Evolutionary conservation across 2,329 filamentous ascomycete species (phyloP), one percentile per base, ranked within the genome.

Genomic region (Chalara sp.): DNA sequence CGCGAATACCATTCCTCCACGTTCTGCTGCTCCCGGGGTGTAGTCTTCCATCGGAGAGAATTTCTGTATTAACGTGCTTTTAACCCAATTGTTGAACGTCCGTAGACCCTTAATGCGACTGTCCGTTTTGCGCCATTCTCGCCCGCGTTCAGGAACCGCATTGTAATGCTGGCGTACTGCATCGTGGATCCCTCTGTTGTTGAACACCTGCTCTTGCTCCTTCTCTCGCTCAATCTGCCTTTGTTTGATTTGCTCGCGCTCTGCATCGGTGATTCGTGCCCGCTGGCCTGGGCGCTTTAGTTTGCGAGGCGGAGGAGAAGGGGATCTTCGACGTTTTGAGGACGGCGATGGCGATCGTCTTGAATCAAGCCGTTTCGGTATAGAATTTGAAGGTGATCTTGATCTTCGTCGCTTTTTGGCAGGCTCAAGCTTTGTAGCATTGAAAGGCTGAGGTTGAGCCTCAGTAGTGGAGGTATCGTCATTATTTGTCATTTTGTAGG

Each of bases 71-170:
- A 97, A 81, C 46, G 88, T 92, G 65, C 89, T 96, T 76, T 99
- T 99, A 71, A 99, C 81, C 93, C 93, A 99, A 69, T 99, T 99
- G 73, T 99, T 99, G 75, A 96, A 93, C 59, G 87, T 89, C 48
- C 93, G 83, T 48, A 99, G 74, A 1, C 93, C 93, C 71, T 95
- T 96, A 74, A 99, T 99, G 63, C 88, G 86, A 68, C 88, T 95
- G 63, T 95, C 90, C 6, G 89, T 95, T 66, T 87, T 89, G 46
- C 93, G 83, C 92, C 93, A 99, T 63, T 96, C 90, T 49, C 92
- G 83, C 10, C 93, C 93, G 32, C 91, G 82, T 72, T 99, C 87
- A 0, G 92, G 92, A 0, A 97, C 92, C 37, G 87, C 85, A 69
- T 99, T 99, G 76, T 99, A 99, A 69, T 96, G 92, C 58, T 95